Evolutionary conservation across 176 grass and related monocot species (phyloP).

Genomic region (Canna indica): DNA sequence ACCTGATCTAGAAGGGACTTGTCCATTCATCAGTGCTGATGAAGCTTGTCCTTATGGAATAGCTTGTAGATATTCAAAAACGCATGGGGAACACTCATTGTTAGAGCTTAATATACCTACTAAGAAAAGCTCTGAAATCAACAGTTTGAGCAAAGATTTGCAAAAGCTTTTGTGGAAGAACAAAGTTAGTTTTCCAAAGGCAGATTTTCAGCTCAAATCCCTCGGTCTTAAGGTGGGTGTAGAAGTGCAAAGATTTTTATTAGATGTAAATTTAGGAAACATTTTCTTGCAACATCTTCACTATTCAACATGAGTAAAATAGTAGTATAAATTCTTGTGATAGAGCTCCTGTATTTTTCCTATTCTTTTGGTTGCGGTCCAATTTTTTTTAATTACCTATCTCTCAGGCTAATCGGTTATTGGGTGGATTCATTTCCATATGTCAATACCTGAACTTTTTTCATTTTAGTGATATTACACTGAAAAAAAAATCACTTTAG

Average conservation of each 20-base stretch:
- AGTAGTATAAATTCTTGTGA: not conserved
- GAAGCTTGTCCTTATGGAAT: slow-evolving; percentile 70
- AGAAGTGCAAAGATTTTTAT: not conserved
- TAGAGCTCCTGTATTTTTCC: not conserved
- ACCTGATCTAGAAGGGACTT: slow-evolving; percentile 71
- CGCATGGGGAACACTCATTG: slow-evolving; percentile 39
- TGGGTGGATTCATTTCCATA: no score
- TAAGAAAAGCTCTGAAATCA: slow-evolving; percentile 41
- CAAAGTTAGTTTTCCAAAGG: slow-evolving; percentile 79
- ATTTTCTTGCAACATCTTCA: not conserved
- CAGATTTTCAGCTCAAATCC: slow-evolving; percentile 68
- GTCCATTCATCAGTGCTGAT: slow-evolving; percentile 48
- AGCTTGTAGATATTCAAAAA: slow-evolving; percentile 60
- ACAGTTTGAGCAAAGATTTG: slow-evolving; percentile 66
- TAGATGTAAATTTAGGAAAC: not conserved
- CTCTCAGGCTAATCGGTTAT: not conserved
- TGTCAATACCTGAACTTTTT: no score
- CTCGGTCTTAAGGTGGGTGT: slow-evolving; percentile 74
- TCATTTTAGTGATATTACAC: no score
- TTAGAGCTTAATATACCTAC: slow-evolving; percentile 23
- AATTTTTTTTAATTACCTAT: not conserved
- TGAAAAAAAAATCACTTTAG: no score
- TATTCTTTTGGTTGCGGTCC: not conserved
- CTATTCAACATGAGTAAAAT: not conserved
- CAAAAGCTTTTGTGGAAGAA: slow-evolving; percentile 93